Evolutionary conservation across 805 yeast genomes (phyloP), one percentile per base, ranked within the genome.

Genomic region (Pichia sporocuriosa): DNA sequence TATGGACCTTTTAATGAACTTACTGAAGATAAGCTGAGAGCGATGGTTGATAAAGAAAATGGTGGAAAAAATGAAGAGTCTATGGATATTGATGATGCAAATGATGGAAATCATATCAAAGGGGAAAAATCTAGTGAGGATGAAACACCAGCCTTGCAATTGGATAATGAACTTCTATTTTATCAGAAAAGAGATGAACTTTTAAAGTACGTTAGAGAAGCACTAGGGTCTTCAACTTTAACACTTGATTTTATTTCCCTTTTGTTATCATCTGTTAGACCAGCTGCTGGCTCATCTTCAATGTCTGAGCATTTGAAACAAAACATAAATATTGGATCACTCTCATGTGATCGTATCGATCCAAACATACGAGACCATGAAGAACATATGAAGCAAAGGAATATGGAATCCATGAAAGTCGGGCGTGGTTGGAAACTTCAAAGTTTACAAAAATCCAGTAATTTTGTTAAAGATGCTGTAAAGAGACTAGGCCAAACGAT

Each of bases 171-270:
- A 56, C 72, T 67, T 34, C 64, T 65, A 9, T 79, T 79, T 51
- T 60, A 65, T 36, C 66, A 65, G 33, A 68, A 74, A 15, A 78
- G 78, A 54, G 56, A 63, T n/a, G 76, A 77, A 44, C 68, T 81
- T 32, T 51, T 79, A 13, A 67, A 65, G 15, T 66, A 69, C 32
- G 68, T 84, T 24, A 72, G 75, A 40, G 60, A 77, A 0, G 95
- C 97, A 2, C 67, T 85, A 51, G 93, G 90, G 57, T 97, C 93
- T 56, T 79, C 95, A 0, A 88, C 96, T 0, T 62, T 93, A 29
- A 81, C 95, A 1, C 66, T 89, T 43, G 98, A 90, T 56, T 84
- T 89, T 48, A 81, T 90, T 1, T 86, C 96, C 1, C 68, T 90
- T 46, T 65, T 93, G 44, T 72, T 90, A 32, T 83, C 96, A 16